Evolutionary conservation across 768 basidiomycete genomes (phyloP), one percentile per base, ranked within the genome.

Genomic region (Boletales sp.): DNA sequence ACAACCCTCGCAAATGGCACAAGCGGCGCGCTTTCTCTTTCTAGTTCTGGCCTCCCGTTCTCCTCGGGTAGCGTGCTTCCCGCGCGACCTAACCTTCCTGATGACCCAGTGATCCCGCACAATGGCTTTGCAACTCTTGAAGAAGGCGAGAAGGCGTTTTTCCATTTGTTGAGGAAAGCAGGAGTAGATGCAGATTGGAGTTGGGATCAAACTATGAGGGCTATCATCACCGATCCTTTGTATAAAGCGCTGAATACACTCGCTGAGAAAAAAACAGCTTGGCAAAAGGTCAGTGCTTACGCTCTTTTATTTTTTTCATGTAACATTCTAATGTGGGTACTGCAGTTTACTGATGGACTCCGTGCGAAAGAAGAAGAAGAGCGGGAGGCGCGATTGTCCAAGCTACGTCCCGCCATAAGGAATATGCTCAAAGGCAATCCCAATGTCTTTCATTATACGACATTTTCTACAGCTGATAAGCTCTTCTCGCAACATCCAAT

Each of bases 161-260:
- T 84, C 62, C 90, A 90, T 72, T 74, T 99, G 49, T 71, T 99
- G 58, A 80, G 86, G 59, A 92, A 91, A 71, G 87, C 90, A 40
- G 90, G 90, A 30, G 88, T 98, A 38, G 90, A 92, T 69, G 84
- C 87, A 40, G 85, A 79, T 55, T 97, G 91, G 90, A 92, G 92
- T 32, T 99, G 97, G 97, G 97, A 99, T 68, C 85, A 90, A 72
- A 93, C 94, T 45, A 97, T 98, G 90, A 82, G 94, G 65, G 88
- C 91, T 60, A 93, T 97, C 69, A 95, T 99, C 70, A 97, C 93
- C 60, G 95, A 98, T 74, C 95, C 97, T 39, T 70, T 97, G 56
- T 99, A 97, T 74, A 94, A 92, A 73, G 87, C 93, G 39, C 76
- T 99, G 52, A 89, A 88, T 64, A 92, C 88, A 40, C 77, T 97